Percentiles rank a stretch among this genome's conserved stretches.
Evolutionary conservation across 2,329 filamentous ascomycete genomes (phyloP).

Genomic region (Fusarium staphyleae): DNA sequence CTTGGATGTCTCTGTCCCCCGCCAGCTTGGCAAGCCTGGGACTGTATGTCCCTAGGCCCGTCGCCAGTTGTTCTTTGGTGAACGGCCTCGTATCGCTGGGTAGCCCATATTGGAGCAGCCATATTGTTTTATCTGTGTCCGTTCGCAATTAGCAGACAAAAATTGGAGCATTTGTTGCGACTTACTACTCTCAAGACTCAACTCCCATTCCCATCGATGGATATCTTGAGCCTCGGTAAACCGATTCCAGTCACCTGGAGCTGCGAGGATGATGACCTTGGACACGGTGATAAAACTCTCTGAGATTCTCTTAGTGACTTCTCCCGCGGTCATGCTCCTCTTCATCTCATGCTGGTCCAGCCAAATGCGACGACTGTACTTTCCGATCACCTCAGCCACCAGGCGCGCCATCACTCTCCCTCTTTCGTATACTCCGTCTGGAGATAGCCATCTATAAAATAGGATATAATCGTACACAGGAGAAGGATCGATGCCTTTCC

Average conservation of each 20-base stretch:
- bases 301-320: constrained; percentile 6
- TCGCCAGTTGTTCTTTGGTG: constrained; percentile 3
- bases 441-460: constrained; percentile 16
- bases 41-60: neutral
- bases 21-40: constrained; percentile 9
- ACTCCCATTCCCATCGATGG: constrained; percentile 22
- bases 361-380: constrained; percentile 10
- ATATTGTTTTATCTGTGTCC: constrained; percentile 14
- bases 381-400: constrained; percentile 12
- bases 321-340: neutral
- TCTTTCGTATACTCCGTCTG: constrained; percentile 10
- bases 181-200: constrained; percentile 20
- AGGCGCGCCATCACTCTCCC: constrained; percentile 21
- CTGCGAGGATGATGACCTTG: constrained; percentile 7
- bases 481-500: neutral
- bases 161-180: accelerated
- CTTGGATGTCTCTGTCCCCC: constrained; percentile 2
- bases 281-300: constrained; percentile 3
- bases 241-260: constrained; percentile 4
- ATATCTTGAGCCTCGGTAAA: constrained; percentile 17
- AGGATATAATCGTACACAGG: constrained; percentile 16
- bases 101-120: constrained; percentile 17
- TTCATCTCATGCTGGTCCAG: constrained; percentile 20
- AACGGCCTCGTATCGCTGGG: neutral
- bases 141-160: neutral